These are phyloP conservation scores for Pleurotus cornucopiae DNA, from an alignment of 768 basidiomycete species.

Conservation along the genomic window DNA sequence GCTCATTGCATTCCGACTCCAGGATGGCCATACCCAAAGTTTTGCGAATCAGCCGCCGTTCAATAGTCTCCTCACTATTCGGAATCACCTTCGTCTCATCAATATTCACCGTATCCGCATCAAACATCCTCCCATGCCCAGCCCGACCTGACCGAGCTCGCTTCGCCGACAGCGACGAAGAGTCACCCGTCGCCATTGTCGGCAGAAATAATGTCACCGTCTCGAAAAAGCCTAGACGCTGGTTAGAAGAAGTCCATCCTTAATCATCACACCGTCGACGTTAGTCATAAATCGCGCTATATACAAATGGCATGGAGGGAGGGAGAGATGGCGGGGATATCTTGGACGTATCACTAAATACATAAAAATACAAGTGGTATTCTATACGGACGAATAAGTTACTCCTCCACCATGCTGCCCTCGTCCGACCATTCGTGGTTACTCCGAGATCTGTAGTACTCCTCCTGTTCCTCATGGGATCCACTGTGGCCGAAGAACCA, in stretches of 20 bases:
- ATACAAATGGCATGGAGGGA: not conserved
- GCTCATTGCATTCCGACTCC: constrained; percentile 17
- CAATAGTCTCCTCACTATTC: constrained; percentile 75
- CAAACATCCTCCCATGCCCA: constrained; percentile 76
- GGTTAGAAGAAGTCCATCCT: constrained; percentile 74
- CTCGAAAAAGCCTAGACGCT: constrained; percentile 61
- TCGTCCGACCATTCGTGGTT: constrained; percentile 11
- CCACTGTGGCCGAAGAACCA: constrained; percentile 35
- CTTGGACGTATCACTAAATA: not conserved
- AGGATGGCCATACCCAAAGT: constrained; percentile 58
- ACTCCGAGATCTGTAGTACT: constrained; percentile 30
- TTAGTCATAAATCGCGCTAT: not conserved
- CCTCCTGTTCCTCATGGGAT: constrained; percentile 59
- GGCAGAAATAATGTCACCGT: constrained; percentile 41
- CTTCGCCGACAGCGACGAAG: constrained; percentile 50
- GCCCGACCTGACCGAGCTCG: constrained; percentile 56
- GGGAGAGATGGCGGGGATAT: not conserved
- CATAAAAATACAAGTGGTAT: constrained; percentile 8
- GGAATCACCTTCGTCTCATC: constrained; percentile 76
- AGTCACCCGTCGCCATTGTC: constrained; percentile 14
- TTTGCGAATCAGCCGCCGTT: constrained; percentile 63
- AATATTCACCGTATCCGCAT: constrained; percentile 76
- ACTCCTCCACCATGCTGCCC: not conserved
- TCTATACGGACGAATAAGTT: constrained; percentile 4
- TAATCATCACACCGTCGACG: constrained; percentile 12